phyloP scores from a whole-genome alignment of 345 rosid species.

The Citrus sp. region DNA sequence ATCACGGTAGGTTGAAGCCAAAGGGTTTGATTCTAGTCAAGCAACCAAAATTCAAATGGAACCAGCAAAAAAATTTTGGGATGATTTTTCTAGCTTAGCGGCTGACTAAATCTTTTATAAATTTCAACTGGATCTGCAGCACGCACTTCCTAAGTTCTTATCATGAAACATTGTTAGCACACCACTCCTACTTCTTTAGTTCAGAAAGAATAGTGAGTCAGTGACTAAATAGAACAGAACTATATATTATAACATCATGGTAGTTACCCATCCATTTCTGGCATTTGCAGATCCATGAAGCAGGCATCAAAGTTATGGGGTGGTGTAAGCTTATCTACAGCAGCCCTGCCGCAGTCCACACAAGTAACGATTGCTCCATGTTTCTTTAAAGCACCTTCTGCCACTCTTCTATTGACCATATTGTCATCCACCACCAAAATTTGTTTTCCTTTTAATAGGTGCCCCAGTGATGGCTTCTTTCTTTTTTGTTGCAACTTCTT shows the following conservation, averaged over 20 bases:
- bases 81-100: not conserved
- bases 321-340: constrained; percentile 63
- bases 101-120: not conserved
- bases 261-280: constrained; percentile 91
- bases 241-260: not conserved
- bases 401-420: constrained; percentile 82
- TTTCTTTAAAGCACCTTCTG: constrained; percentile 80
- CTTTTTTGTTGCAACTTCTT: constrained; percentile 43
- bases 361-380: constrained; percentile 81
- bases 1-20: not conserved
- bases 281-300: constrained; percentile 98
- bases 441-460: constrained; percentile 51
- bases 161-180: not conserved
- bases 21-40: not conserved
- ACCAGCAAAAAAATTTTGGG: not conserved
- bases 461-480: constrained; percentile 49
- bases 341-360: constrained; percentile 73
- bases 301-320: constrained; percentile 88
- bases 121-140: not conserved
- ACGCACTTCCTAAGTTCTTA: not conserved
- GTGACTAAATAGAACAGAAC: not conserved
- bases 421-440: constrained; percentile 95
- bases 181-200: not conserved
- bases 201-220: not conserved
- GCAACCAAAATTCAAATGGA: not conserved